Evolutionary conservation across 345 rosid genomes (phyloP).

Genomic region (Murraya paniculata): DNA sequence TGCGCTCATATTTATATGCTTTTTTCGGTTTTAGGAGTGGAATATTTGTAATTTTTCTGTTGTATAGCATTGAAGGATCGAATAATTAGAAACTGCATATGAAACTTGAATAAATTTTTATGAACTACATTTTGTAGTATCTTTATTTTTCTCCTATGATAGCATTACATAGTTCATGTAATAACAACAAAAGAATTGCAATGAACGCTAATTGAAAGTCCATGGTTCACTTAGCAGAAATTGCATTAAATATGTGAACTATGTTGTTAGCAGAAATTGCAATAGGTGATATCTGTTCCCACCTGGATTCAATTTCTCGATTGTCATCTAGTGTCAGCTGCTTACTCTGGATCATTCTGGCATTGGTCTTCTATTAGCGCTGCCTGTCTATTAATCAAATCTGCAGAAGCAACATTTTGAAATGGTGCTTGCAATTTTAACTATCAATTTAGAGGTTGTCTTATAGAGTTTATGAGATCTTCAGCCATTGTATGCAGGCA

Average conservation of each 20-base stretch:
- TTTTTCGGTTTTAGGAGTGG: not conserved
- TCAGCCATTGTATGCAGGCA: constrained; percentile 49
- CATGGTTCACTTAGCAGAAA: not conserved
- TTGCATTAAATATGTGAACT: no score
- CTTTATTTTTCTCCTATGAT: not conserved
- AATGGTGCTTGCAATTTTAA: not conserved
- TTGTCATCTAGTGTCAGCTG: not conserved
- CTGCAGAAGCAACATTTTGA: not conserved
- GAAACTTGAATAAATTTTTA: not conserved
- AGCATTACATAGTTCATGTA: not conserved
- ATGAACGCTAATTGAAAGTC: not conserved
- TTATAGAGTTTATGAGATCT: not conserved
- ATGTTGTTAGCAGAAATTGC: no score
- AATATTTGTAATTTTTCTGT: not conserved
- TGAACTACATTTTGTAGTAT: not conserved
- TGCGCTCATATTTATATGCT: not conserved
- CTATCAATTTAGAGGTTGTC: not conserved
- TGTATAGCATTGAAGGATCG: not conserved
- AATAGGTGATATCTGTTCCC: no score
- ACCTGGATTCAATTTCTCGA: not conserved
- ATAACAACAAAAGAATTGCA: not conserved
- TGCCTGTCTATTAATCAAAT: not conserved
- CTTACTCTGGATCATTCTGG: constrained; percentile 6
- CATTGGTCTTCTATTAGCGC: not conserved
- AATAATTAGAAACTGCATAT: not conserved